A percentile compares a stretch with the other conserved stretches of the same genome.
Evolutionary conservation across 2,329 filamentous ascomycete species (phyloP).

Genomic region (Daldinia sp.): DNA sequence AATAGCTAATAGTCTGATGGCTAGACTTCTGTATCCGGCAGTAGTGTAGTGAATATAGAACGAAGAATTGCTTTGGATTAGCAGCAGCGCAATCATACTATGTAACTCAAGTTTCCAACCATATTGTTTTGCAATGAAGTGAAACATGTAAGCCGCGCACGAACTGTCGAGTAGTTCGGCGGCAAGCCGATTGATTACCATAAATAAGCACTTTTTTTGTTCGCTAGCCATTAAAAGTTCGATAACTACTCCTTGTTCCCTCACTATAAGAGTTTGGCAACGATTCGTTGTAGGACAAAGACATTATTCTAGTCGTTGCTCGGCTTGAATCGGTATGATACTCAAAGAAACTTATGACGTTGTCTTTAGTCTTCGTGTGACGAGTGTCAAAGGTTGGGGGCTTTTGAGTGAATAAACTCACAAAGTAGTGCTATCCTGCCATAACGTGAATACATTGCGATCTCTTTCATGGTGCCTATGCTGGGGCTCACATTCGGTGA

Average conservation of each 20-base stretch:
- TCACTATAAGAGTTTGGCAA: too few relatives aligned
- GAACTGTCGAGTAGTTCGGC: conserved; percentile 24
- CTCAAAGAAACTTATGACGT: conserved; percentile 19
- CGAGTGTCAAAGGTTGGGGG: conserved; percentile 28
- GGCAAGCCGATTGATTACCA: not conserved
- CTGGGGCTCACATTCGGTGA: not conserved
- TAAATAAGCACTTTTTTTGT: conserved; percentile 7
- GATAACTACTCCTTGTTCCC: not conserved
- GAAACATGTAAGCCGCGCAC: conserved; percentile 26
- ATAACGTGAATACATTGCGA: not conserved
- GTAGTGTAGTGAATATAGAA: not conserved
- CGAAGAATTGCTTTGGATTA: not conserved
- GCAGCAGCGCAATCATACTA: conserved; percentile 6
- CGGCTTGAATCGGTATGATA: conserved; percentile 3
- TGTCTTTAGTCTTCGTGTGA: conserved; percentile 5
- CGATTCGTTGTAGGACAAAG: conserved; percentile 30
- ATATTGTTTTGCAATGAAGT: conserved; percentile 16
- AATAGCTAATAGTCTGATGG: not conserved
- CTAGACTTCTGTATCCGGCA: not conserved
- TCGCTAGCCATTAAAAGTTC: not conserved
- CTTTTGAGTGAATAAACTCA: conserved; percentile 20
- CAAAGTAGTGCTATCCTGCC: conserved; percentile 1
- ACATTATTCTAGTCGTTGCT: conserved; percentile 34
- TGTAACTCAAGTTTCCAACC: conserved; percentile 10
- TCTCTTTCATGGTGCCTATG: conserved; percentile 5